Base-by-base conservation (phyloP, 2,329 filamentous ascomycete species). In the Nigrospora oryzae region DNA sequence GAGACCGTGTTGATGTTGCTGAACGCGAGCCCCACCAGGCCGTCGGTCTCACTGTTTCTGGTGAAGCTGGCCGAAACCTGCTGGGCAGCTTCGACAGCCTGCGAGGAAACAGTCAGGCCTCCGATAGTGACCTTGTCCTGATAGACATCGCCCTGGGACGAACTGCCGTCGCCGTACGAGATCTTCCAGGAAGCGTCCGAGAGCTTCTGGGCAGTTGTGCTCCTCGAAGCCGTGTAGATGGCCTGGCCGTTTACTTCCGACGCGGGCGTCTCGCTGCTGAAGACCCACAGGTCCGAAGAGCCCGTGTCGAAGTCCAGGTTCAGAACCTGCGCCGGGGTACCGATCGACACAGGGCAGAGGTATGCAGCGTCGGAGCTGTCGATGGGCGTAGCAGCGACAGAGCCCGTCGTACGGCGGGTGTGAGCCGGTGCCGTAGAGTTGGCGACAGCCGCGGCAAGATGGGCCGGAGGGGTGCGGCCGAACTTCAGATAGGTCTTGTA, bases 211-310 rank as follows among this genome's bases (percentile, higher is more conserved):
- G 58, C 36, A 7, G 50, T 53, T 37, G 54, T 59, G 47, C 55
- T 59, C 19, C 44, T 51, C 40, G 39, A 42, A 10, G 61, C 55
- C 43, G 53, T 49, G 44, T 64, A 63, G 43, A 51, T 45, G 19
- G 50, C 40, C 47, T 63, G 60, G 12, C 59, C 58, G 37, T 55
- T 56, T 39, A 54, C 46, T 30, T 51, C 44, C 39, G 43, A 47
- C 2, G 43, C 28, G 23, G 57, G 47, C 11, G 47, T 53, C 41
- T 56, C 50, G 19, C 50, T 54, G 50, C 56, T 60, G 54, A 63
- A 63, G 34, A 63, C 60, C 60, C 60, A 63, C 10, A 63, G 52
- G 41, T 63, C 61, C 12, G 61, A 60, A n/a, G 60, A 63, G 19
- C 61, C 61, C 3, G 60, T 56, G 51, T 63, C 61, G 47, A 63